Base-by-base conservation (phyloP, 1,139 yeast species). In the Sugiyamaella sp. region DNA sequence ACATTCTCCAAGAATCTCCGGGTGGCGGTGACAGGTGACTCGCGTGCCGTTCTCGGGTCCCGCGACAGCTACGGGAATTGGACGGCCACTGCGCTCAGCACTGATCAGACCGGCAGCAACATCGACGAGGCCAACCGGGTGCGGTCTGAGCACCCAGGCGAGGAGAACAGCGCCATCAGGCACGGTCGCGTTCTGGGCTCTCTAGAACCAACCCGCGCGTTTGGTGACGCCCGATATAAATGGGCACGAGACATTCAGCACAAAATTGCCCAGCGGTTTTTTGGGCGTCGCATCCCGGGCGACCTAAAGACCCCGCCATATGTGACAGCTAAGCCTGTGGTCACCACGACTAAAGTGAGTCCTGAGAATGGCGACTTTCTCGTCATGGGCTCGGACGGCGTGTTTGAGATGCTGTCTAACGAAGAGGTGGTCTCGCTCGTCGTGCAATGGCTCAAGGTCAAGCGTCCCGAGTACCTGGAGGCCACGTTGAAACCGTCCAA, bases 21-120 rank as follows among this genome's bases (percentile, higher is more conserved):
- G 62, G 96, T 93, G 27, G 99, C 99, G 0, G 96, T 91, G 4
- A 84, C 98, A 0, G 99, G 99, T 42, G 99, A 93, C 69, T 91
- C 98, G 0, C 79, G 99, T 59, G 98, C 97, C 0, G 80, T 93
- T 21, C 74, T 93, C 41, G 97, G 97, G 1, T 82, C 91, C 1
- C 76, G 81, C 52, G 80, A 80, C 57, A 52, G 62, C 16, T 81
- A 77, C 48, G 88, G 88, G 55, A 77, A 78, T 51, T 93, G 98
- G 98, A 85, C 91, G 0, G 97, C 93, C 3, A 80, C 81, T 59
- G 91, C 96, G 20, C 78, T 93, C 57, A 84, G 93, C 57, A 81
- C 87, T 43, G 99, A 93, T 70, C 99, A 93, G 71, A 93, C 99
- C 0, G 99, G 98, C 20, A 86, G 95, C 27, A 91, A 88, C 67